These are phyloP conservation scores for Talaromyces pinophilus DNA, from an alignment of 2,329 filamentous ascomycete species.

Conservation along the genomic window DNA sequence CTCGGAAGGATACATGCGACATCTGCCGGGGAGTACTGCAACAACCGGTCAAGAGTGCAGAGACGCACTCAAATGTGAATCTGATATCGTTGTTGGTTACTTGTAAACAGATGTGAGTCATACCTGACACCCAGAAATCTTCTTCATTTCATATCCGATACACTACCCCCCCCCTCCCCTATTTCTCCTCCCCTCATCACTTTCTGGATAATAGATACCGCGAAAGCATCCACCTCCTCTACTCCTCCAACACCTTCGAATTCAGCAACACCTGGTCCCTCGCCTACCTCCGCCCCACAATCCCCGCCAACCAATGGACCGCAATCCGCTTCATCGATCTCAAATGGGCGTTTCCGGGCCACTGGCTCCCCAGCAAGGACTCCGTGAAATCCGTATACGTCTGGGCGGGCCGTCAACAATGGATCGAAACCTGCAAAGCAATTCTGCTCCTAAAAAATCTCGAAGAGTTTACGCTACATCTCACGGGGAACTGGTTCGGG, in stretches of 20 bases:
- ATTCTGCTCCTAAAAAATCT: constrained; percentile 31
- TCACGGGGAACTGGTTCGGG: constrained; percentile 40
- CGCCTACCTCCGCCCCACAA: constrained; percentile 40
- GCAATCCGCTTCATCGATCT: constrained; percentile 39
- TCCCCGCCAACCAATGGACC: constrained; percentile 34
- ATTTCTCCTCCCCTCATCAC: not conserved
- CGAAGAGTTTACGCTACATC: constrained; percentile 35
- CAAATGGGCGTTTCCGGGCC: constrained; percentile 43
- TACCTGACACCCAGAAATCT: too few relatives aligned
- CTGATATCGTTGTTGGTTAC: constrained; percentile 36
- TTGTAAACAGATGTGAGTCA: constrained; percentile 40
- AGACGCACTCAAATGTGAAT: constrained; percentile 17
- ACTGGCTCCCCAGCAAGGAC: constrained; percentile 45
- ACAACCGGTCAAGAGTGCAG: constrained; percentile 31
- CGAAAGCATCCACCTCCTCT: constrained; percentile 40
- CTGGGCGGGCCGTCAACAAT: constrained; percentile 39
- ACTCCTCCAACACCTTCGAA: constrained; percentile 39
- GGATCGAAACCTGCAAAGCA: constrained; percentile 39
- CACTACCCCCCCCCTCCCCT: too few relatives aligned
- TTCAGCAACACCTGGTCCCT: constrained; percentile 46
- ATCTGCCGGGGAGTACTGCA: constrained; percentile 37
- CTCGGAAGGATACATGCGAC: constrained; percentile 33
- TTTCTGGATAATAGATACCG: constrained; percentile 31
- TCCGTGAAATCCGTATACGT: constrained; percentile 43
- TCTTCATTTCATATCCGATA: too few relatives aligned